Conservation (phyloP, 139 green algal genomes). For the Tetradesmus obliquus region DNA sequence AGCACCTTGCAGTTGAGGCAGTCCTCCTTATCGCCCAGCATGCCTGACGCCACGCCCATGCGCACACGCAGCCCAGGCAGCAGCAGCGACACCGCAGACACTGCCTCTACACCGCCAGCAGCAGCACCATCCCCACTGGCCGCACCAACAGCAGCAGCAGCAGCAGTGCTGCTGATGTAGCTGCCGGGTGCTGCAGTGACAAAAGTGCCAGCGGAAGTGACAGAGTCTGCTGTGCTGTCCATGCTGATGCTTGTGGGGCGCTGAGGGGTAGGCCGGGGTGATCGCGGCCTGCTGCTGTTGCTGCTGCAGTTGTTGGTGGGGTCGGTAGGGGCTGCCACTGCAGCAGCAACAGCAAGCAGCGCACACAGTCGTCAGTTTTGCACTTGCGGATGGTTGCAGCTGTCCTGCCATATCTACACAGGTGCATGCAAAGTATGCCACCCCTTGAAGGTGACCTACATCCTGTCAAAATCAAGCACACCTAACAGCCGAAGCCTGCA, state of each 20-base stretch:
- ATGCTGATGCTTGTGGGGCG: background rate
- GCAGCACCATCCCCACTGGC: background rate
- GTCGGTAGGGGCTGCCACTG: background rate
- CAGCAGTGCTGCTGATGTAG: background rate
- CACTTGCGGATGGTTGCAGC: no score
- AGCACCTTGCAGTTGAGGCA: slow-evolving; percentile 45
- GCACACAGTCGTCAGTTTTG: no score
- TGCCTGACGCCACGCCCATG: slow-evolving; percentile 60
- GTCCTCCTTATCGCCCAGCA: slow-evolving; percentile 37
- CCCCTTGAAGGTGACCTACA: no score
- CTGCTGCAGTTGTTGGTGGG: background rate
- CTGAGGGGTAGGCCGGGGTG: no score
- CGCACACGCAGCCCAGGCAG: slow-evolving; percentile 56
- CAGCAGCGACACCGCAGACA: background rate
- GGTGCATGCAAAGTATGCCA: no score
- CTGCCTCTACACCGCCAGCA: background rate
- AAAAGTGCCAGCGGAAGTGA: background rate
- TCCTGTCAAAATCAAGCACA: no score
- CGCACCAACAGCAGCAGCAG: background rate
- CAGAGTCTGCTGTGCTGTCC: background rate
- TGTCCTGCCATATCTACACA: no score
- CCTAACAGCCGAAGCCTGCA: no score
- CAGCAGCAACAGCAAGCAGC: background rate
- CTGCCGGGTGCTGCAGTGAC: background rate
- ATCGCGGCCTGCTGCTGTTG: background rate